phyloP scores from a whole-genome alignment of 164 flowering plant genomes.

The Sedum album region DNA sequence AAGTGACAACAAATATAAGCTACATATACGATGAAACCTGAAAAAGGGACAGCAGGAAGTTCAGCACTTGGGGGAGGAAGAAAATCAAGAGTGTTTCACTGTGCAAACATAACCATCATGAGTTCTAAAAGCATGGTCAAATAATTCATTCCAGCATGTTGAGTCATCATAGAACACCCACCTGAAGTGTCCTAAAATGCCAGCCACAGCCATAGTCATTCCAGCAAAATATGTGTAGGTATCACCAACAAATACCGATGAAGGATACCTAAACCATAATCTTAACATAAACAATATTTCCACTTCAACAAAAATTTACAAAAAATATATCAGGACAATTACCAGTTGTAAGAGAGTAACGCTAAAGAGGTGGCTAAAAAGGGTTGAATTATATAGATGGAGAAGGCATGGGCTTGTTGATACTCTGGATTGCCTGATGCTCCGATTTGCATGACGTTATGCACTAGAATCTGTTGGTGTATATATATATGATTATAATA shows the following conservation, averaged over 20 bases:
- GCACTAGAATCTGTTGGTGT: conserved; percentile 63
- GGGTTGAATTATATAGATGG: conserved; percentile 87
- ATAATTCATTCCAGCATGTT: background rate
- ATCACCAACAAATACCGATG: conserved; percentile 97
- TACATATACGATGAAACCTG: conserved; percentile 49
- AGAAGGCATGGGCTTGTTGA: conserved; percentile 96
- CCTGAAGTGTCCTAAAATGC: conserved; percentile 95
- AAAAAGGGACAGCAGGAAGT: conserved; percentile 82
- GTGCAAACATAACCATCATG: conserved; percentile 10
- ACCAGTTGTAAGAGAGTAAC: conserved; percentile 89
- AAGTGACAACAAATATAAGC: conserved; percentile 2
- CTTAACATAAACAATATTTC: background rate
- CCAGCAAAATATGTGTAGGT: conserved; percentile 98
- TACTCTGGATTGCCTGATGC: conserved; percentile 71
- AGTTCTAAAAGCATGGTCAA: background rate
- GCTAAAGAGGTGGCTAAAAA: conserved; percentile 80
- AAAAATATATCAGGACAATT: conserved; percentile 10
- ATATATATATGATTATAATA: background rate
- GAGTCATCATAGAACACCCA: conserved; percentile 16
- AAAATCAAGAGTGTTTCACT: conserved; percentile 93
- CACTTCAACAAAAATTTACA: background rate
- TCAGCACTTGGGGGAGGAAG: conserved; percentile 79
- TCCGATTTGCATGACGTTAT: conserved; percentile 96
- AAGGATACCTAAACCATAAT: conserved; percentile 68
- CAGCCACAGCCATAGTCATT: conserved; percentile 95